Percentiles rank a stretch among this genome's conserved stretches.
Evolutionary conservation across 1,284 basidiomycete species (phyloP).

Genomic region (Rhodotorula glutinis): DNA sequence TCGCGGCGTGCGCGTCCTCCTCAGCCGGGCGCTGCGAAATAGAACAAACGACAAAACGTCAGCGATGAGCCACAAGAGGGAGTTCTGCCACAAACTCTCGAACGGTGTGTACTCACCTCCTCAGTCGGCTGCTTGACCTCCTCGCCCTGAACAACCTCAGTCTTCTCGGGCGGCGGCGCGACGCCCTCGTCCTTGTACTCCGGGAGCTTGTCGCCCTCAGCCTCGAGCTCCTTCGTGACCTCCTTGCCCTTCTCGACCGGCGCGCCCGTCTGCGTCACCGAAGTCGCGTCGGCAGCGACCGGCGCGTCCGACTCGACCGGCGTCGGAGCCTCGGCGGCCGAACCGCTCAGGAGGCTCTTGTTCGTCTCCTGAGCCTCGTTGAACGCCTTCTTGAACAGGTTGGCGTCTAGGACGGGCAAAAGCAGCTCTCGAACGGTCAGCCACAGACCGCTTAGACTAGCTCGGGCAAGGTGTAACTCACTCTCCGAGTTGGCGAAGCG

Average conservation of each 20-base stretch:
- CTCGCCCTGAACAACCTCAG: conserved; percentile 30
- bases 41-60: neutral
- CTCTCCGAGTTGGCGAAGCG: conserved; percentile 97
- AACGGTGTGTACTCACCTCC: conserved; percentile 22
- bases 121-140: conserved; percentile 31
- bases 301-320: conserved; percentile 37
- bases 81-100: neutral
- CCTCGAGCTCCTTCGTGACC: conserved; percentile 22
- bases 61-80: neutral
- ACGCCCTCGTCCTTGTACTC: conserved; percentile 32
- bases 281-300: conserved; percentile 24
- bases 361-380: conserved; percentile 69
- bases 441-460: too few relatives aligned
- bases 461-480: too few relatives aligned
- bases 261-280: conserved; percentile 21
- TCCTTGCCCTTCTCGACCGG: conserved; percentile 33
- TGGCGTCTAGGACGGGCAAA: conserved; percentile 63
- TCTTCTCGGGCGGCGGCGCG: conserved; percentile 33
- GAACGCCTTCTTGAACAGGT: conserved; percentile 80
- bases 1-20: conserved; percentile 32
- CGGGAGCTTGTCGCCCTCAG: conserved; percentile 19
- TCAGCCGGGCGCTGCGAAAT: conserved; percentile 18
- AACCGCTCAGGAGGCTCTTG: conserved; percentile 57
- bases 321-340: conserved; percentile 41
- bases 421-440: neutral